phyloP scores from a whole-genome alignment of 1,139 yeast species.

The Torulaspora pretoriensis region DNA sequence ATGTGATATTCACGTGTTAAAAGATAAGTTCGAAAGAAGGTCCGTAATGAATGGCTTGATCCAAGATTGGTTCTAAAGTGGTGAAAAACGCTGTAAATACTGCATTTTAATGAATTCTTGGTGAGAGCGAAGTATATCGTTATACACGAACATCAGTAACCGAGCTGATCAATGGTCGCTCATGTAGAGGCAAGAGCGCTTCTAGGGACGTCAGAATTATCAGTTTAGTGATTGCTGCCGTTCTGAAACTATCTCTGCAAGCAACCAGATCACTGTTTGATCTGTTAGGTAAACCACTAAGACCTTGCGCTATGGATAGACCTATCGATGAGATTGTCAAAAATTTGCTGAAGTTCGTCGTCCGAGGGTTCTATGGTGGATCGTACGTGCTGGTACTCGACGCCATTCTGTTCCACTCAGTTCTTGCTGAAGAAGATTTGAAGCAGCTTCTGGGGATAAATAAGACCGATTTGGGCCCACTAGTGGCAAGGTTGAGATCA shows the following conservation, averaged over 20 bases:
- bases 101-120: not conserved
- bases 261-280: no score
- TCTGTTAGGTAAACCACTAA: not conserved
- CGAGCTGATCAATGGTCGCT: not conserved
- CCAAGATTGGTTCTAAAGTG: no score
- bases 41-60: no score
- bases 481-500: conserved; percentile 76
- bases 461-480: conserved; percentile 77
- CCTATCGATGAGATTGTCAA: conserved; percentile 38
- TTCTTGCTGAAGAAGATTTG: conserved; percentile 90
- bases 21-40: no score
- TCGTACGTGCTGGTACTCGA: conserved; percentile 83
- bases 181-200: not conserved
- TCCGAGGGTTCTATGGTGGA: conserved; percentile 81
- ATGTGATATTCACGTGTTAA: not conserved
- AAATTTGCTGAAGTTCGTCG: conserved; percentile 51
- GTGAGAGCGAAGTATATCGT: not conserved
- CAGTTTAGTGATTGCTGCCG: no score
- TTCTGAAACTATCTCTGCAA: no score
- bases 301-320: conserved; percentile 31
- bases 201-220: not conserved
- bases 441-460: conserved; percentile 75
- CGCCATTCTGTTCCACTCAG: conserved; percentile 86
- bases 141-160: not conserved
- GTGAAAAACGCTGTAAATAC: no score